Evolutionary conservation across 164 flowering plant genomes (phyloP), one percentile per base, ranked within the genome.

Genomic region (Malania oleifera): DNA sequence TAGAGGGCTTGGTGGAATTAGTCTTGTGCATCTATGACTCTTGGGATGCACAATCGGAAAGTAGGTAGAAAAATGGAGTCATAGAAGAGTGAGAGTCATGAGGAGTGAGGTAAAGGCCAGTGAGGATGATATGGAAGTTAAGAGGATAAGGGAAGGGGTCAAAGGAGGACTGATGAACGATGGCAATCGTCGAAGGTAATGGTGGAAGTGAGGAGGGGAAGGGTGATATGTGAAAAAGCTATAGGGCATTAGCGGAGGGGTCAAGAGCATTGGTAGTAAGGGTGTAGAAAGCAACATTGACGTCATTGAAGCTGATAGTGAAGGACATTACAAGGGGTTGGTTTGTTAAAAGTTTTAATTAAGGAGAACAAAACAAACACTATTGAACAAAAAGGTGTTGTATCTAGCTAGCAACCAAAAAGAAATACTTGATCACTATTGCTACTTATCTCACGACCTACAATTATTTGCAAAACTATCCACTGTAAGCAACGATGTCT

Each of bases 351-450:
- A 73, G 39, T 73, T 62, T 17, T 43, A 40, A 31, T 69, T 65
- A 70, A 70, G 69, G 20, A 69, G 35, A 7, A 73, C 65, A 41
- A 18, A 73, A 62, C 73, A 73, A 1, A 69, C 68, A 1, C 70
- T 73, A 63, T 73, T 73, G 73, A 73, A 73, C 77, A 73, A 73
- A 61, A 68, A 69, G 45, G 69, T 69, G 66, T 70, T 73, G 27
- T 67, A 65, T 1, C 77, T 73, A 14, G 70, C 67, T 24, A 69
- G 10, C 56, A 69, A 50, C 39, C 70, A 65, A 1, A 69, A 27
- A 73, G 27, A 45, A 65, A 66, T 1, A 73, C 77, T 73, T 73
- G 70, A 17, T 38, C n/a, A n/a, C n/a, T n/a, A n/a, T n/a, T n/a
- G n/a, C n/a, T n/a, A n/a, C n/a, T n/a, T n/a, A n/a, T n/a, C n/a